A percentile compares a stretch with the other conserved stretches of the same genome.
phyloP scores from a whole-genome alignment of 495 filamentous ascomycete species.

The Immersiella caudata region DNA sequence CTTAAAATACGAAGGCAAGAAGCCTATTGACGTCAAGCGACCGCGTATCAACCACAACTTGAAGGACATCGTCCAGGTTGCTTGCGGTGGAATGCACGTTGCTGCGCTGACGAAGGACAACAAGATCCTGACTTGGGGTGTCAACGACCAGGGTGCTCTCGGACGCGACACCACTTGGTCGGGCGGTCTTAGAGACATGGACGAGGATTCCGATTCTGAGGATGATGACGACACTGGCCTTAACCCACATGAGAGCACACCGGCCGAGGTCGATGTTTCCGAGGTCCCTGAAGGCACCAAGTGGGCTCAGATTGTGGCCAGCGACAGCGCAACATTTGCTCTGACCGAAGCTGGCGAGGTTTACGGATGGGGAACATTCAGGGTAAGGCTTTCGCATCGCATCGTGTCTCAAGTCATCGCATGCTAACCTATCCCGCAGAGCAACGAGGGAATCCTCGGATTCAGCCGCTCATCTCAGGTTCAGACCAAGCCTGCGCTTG shows the following conservation, averaged over 20 bases:
- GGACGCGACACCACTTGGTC: conserved; percentile 62
- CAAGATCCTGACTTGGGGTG: conserved; percentile 70
- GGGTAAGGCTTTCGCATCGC: conserved; percentile 45
- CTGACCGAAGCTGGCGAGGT: conserved; percentile 64
- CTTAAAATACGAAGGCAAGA: conserved; percentile 49
- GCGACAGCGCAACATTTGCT: conserved; percentile 66
- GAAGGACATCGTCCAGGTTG: conserved; percentile 62
- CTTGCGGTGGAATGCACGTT: conserved; percentile 67
- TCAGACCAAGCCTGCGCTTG: conserved; percentile 40
- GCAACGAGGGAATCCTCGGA: conserved; percentile 68
- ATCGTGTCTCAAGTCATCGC: not conserved
- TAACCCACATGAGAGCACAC: conserved; percentile 65
- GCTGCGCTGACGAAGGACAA: conserved; percentile 65
- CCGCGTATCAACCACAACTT: conserved; percentile 58
- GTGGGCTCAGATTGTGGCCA: conserved; percentile 65
- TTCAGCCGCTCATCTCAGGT: conserved; percentile 52
- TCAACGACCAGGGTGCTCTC: conserved; percentile 68
- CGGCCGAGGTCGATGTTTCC: conserved; percentile 50
- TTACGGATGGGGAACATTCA: conserved; percentile 73
- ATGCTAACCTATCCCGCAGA: conserved; percentile 30
- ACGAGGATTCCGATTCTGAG: conserved; percentile 47
- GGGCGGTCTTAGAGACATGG: conserved; percentile 63
- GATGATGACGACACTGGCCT: conserved; percentile 49
- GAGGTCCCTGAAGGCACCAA: conserved; percentile 52
- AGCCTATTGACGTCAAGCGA: conserved; percentile 58